Evolutionary conservation across 1,284 basidiomycete genomes (phyloP).

Genomic region (Austroboletus niveus): DNA sequence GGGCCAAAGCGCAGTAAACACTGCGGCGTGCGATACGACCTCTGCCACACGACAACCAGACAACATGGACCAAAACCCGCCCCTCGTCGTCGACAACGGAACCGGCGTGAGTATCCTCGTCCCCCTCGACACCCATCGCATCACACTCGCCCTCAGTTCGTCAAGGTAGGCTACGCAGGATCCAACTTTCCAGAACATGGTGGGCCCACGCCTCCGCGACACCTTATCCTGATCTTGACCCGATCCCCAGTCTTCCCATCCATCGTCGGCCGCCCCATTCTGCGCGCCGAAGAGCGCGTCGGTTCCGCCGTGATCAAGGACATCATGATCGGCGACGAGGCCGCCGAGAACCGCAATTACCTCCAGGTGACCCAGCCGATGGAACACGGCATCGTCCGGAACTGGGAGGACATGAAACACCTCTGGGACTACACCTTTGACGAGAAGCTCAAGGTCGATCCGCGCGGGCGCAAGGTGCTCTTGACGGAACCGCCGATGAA

Average conservation of each 20-base stretch:
- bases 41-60: neutral
- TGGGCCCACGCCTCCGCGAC: constrained; percentile 35
- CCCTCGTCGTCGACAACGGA: constrained; percentile 96
- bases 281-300: constrained; percentile 95
- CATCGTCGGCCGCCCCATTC: constrained; percentile 93
- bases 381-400: constrained; percentile 98
- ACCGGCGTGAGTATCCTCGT: constrained; percentile 73
- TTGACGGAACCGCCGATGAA: constrained; percentile 99
- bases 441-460: constrained; percentile 91
- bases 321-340: constrained; percentile 98
- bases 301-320: constrained; percentile 86
- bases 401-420: constrained; percentile 99
- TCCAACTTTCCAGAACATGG: constrained; percentile 99
- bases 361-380: constrained; percentile 97
- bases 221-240: neutral
- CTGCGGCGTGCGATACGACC: neutral
- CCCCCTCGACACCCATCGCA: constrained; percentile 5
- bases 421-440: constrained; percentile 99
- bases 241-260: constrained; percentile 83
- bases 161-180: constrained; percentile 97
- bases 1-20: constrained; percentile 21
- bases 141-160: constrained; percentile 61
- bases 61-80: constrained; percentile 63
- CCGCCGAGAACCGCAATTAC: constrained; percentile 91
- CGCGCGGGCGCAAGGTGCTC: constrained; percentile 86